phyloP scores from a whole-genome alignment of 2,329 filamentous ascomycete genomes.

The Tolypocladium tropicale region DNA sequence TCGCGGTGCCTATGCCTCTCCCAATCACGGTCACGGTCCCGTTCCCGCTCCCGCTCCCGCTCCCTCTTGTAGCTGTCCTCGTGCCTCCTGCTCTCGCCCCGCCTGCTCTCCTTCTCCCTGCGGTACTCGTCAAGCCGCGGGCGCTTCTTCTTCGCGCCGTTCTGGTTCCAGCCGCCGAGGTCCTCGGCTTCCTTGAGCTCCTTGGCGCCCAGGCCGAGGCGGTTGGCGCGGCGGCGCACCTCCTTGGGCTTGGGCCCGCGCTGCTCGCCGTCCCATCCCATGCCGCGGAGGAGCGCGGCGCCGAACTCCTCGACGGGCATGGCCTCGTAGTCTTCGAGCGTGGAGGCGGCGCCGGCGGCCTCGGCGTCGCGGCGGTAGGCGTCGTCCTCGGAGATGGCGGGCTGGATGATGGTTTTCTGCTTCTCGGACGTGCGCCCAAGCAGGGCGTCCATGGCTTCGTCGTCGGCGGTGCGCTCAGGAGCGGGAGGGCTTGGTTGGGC shows the following conservation, averaged over 20 bases:
- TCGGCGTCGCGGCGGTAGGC: conserved; percentile 62
- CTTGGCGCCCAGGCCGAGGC: conserved; percentile 84
- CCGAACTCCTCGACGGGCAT: conserved; percentile 94
- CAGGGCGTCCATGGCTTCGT: conserved; percentile 56
- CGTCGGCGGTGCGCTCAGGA: conserved; percentile 23
- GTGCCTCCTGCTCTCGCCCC: conserved; percentile 30
- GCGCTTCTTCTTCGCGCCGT: conserved; percentile 40
- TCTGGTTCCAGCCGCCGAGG: conserved; percentile 71
- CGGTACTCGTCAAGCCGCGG: conserved; percentile 43
- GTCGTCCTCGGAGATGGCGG: conserved; percentile 45
- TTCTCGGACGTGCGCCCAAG: conserved; percentile 41
- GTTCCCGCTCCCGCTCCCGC: conserved; percentile 30
- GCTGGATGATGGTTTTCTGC: conserved; percentile 39
- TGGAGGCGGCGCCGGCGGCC: conserved; percentile 63
- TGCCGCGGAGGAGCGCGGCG: conserved; percentile 76
- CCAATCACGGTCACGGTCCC: conserved; percentile 20
- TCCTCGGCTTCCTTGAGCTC: conserved; percentile 63
- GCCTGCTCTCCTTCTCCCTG: conserved; percentile 30
- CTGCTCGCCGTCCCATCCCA: conserved; percentile 80
- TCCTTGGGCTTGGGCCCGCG: conserved; percentile 44
- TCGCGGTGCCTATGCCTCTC: conserved; percentile 25
- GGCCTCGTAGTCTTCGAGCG: conserved; percentile 73
- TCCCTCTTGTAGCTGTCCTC: conserved; percentile 39
- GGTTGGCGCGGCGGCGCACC: conserved; percentile 63
- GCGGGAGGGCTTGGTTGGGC: background rate